Evolutionary conservation across 2,329 filamentous ascomycete genomes (phyloP), one percentile per base, ranked within the genome.

Genomic region (Tympanopsis confertula): DNA sequence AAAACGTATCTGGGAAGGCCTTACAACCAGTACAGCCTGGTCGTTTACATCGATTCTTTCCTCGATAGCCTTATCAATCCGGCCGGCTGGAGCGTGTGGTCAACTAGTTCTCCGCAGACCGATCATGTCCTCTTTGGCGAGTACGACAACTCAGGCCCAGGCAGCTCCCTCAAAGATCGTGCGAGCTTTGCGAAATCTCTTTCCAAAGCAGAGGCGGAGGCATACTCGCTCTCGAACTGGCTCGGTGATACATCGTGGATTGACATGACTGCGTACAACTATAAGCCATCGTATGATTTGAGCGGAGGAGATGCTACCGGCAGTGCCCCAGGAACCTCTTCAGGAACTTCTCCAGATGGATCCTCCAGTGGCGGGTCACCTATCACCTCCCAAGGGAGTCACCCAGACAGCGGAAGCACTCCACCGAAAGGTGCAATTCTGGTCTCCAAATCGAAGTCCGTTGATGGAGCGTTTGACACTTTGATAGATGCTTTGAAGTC

Each of bases 51-150:
- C 45, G 48, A 62, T 37, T 70, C 68, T 0, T 50, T 50, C 20
- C 57, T 82, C 54, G 62, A 60, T 5, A 54, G 57, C 18, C 71
- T 80, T 15, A 66, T 82, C 47, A 78, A 79, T 46, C 41, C 61
- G 2, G 66, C 66, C 0, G 78, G 77, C 0, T 82, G 78, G 76
- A 51, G 47, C 2, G 49, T 59, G 19, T 82, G 77, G 77, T 65
- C 64, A 40, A 55, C 45, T 2, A 59, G 57, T 3, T 58, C 66
- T 32, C 50, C 61, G n/a, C 61, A 64, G 24, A 75, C 70, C 1
- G 61, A 58, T 22, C 56, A 71, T 32, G 68, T 79, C 1, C 53
- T 59, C 19, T 80, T 71, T 43, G 70, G 56, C 7, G 78, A 82
- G 59, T 80, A 69, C 48, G 55, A 46, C 15, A 82, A 82, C 53